Conservation (phyloP, 192 early-diverging fungal genomes). For the Dimargaris verticillata region DNA sequence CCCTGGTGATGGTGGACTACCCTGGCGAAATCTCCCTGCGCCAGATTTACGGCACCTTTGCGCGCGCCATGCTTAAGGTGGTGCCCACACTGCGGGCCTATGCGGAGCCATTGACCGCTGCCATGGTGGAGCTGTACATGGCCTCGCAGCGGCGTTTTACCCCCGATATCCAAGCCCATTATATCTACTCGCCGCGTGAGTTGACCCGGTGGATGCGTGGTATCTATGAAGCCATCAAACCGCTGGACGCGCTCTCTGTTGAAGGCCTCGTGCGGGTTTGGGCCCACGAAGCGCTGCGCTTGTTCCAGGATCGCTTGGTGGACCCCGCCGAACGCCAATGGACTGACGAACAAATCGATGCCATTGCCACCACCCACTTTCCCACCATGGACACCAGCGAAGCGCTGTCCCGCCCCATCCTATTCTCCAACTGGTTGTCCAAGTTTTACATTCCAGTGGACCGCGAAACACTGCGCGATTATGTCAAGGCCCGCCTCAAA, state of each 20-base stretch:
- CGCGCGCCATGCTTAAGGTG: slow-evolving; percentile 83
- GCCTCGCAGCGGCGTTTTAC: slow-evolving; percentile 85
- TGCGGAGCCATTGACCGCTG: slow-evolving; percentile 73
- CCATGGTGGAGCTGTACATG: slow-evolving; percentile 95
- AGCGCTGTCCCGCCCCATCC: slow-evolving; percentile 72
- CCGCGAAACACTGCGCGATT: slow-evolving; percentile 79
- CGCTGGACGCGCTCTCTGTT: slow-evolving; percentile 56
- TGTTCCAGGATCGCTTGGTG: slow-evolving; percentile 98
- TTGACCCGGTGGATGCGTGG: slow-evolving; percentile 97
- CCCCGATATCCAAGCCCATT: slow-evolving; percentile 95
- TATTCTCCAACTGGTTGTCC: slow-evolving; percentile 96
- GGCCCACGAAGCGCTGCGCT: slow-evolving; percentile 93
- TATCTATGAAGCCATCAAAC: slow-evolving; percentile 85
- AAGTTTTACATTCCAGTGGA: slow-evolving; percentile 83
- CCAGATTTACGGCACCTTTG: slow-evolving; percentile 93
- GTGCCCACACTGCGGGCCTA: slow-evolving; percentile 80
- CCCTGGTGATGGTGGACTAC: slow-evolving; percentile 96
- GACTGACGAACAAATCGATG: slow-evolving; percentile 79
- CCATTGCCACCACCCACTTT: slow-evolving; percentile 74
- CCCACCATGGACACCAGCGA: slow-evolving; percentile 51
- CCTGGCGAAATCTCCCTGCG: slow-evolving; percentile 78
- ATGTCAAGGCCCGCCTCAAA: slow-evolving; percentile 81
- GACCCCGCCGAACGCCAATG: slow-evolving; percentile 70
- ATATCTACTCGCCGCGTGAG: slow-evolving; percentile 98
- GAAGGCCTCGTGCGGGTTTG: slow-evolving; percentile 88